A percentile compares a stretch with the other conserved stretches of the same genome.
These are phyloP conservation scores for Triticum dicoccoides DNA, from an alignment of 176 grass and related monocot species.

Conservation along the genomic window DNA sequence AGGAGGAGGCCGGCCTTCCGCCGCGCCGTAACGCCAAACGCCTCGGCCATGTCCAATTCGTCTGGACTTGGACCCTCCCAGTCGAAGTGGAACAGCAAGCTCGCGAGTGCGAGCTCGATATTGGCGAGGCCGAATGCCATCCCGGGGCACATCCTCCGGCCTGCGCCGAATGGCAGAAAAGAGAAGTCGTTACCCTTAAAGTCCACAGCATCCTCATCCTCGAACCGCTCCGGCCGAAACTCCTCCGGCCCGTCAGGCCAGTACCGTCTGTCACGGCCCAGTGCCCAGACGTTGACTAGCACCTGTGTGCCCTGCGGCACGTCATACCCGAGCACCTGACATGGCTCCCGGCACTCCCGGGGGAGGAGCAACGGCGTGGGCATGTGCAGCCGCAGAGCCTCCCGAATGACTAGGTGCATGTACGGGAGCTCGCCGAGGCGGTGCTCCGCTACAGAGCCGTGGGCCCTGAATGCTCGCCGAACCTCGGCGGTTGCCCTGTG, in stretches of 20 bases:
- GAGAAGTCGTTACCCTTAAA: constrained; percentile 13
- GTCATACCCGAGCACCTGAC: too few species aligned
- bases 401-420: constrained; percentile 23
- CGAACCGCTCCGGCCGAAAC: constrained; percentile 5
- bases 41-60: constrained; percentile 24
- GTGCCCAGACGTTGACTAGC: too few species aligned
- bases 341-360: too few species aligned
- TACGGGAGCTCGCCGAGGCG: constrained; percentile 20
- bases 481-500: neutral
- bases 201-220: neutral
- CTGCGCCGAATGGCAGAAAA: constrained; percentile 41
- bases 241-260: neutral
- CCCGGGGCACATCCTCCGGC: neutral
- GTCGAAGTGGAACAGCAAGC: constrained; percentile 43
- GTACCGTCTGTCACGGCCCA: too few species aligned
- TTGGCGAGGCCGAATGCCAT: constrained; percentile 33
- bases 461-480: neutral
- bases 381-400: too few species aligned
- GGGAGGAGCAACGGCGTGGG: too few species aligned
- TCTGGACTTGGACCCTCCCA: constrained; percentile 14
- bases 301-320: too few species aligned
- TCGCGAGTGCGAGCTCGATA: constrained; percentile 34
- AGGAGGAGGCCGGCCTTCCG: constrained; percentile 21
- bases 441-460: too few species aligned
- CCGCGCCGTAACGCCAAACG: constrained; percentile 18